Evolutionary conservation across 352 stramenopile genomes (phyloP).

Genomic region (Phytophthora pistaciae): DNA sequence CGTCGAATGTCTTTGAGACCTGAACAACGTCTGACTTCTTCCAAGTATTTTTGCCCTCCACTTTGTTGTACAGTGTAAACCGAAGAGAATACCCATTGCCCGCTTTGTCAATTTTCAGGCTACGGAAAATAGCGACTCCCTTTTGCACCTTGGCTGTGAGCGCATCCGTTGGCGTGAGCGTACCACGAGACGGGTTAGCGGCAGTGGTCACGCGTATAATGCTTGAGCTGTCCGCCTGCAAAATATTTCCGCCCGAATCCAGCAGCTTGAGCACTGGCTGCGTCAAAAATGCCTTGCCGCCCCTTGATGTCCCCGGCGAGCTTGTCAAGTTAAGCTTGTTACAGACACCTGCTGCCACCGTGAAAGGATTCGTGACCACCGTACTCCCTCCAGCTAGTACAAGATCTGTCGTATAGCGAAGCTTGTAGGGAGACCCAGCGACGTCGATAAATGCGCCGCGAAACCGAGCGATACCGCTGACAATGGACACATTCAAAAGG

Average conservation of each 20-base stretch:
- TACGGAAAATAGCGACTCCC: constrained; percentile 74
- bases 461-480: constrained; percentile 66
- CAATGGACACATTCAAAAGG: constrained; percentile 64
- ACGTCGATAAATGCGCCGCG: constrained; percentile 76
- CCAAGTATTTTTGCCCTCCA: constrained; percentile 45
- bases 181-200: constrained; percentile 74
- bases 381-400: constrained; percentile 53
- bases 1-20: constrained; percentile 67
- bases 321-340: constrained; percentile 57
- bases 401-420: constrained; percentile 77
- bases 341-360: constrained; percentile 66
- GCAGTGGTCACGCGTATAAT: constrained; percentile 69
- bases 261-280: constrained; percentile 85
- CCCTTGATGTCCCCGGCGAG: constrained; percentile 48
- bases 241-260: constrained; percentile 75
- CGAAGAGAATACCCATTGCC: constrained; percentile 78
- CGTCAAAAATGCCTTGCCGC: constrained; percentile 75
- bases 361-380: constrained; percentile 84
- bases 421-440: constrained; percentile 78
- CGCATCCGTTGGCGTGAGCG: constrained; percentile 50
- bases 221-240: constrained; percentile 76
- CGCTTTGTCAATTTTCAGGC: constrained; percentile 78
- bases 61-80: constrained; percentile 74
- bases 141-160: constrained; percentile 52
- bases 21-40: constrained; percentile 60